Conservation (phyloP, 768 basidiomycete genomes). For the Inosperma sp. region DNA sequence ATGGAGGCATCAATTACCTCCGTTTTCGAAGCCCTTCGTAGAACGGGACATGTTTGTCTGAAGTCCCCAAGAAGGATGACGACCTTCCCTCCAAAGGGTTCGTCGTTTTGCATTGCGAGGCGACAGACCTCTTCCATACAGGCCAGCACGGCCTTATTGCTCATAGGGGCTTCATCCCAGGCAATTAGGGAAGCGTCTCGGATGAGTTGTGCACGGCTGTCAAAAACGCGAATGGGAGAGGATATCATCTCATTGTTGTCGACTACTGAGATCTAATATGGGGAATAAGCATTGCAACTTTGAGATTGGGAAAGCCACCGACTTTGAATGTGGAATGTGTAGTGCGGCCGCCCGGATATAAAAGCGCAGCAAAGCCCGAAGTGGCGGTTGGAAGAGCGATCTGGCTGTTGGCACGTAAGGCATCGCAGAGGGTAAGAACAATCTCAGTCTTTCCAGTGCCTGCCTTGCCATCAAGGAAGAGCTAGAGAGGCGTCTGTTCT, state of each 20-base stretch:
- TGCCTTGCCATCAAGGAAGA: slow-evolving; percentile 38
- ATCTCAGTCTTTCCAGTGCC: slow-evolving; percentile 40
- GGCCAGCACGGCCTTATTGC: slow-evolving; percentile 28
- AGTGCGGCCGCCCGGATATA: slow-evolving; percentile 35
- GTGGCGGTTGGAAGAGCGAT: slow-evolving; percentile 36
- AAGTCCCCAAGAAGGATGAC: slow-evolving; percentile 38
- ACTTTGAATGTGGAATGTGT: slow-evolving; percentile 36
- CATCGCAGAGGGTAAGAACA: slow-evolving; percentile 30
- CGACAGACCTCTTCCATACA: slow-evolving; percentile 34
- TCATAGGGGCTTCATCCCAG: slow-evolving; percentile 44
- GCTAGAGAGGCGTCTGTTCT: slow-evolving; percentile 12
- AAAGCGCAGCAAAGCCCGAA: slow-evolving; percentile 37
- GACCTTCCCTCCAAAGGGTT: slow-evolving; percentile 36
- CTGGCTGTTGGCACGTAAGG: slow-evolving; percentile 21
- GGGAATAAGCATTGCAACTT: not conserved
- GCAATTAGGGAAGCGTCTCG: slow-evolving; percentile 26
- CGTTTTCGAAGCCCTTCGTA: slow-evolving; percentile 24
- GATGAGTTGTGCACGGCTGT: slow-evolving; percentile 32
- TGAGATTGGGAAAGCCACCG: slow-evolving; percentile 16
- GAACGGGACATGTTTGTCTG: slow-evolving; percentile 38
- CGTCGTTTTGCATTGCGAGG: slow-evolving; percentile 21
- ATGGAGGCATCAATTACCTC: slow-evolving; percentile 35
- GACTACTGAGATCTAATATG: slow-evolving; percentile 9
- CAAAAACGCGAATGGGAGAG: slow-evolving; percentile 27
- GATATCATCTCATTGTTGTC: slow-evolving; percentile 24